These are phyloP conservation scores for Exophiala calicioides DNA, from an alignment of 2,329 filamentous ascomycete species.

Conservation along the genomic window DNA sequence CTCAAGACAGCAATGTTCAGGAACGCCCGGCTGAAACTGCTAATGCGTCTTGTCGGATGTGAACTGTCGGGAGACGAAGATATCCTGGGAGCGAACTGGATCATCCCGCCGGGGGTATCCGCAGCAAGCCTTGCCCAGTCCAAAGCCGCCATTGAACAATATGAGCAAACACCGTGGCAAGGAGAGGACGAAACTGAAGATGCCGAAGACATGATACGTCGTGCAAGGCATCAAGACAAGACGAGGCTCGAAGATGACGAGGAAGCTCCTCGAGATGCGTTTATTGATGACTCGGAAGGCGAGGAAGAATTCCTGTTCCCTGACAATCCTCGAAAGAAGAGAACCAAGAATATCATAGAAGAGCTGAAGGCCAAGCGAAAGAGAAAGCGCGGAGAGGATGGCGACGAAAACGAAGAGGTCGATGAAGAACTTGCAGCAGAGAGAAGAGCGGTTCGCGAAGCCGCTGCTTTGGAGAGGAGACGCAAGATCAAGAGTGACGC, in stretches of 20 bases:
- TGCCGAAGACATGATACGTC: conserved; percentile 76
- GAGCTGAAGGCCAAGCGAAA: conserved; percentile 63
- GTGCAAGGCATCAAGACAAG: conserved; percentile 51
- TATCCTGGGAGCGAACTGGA: conserved; percentile 74
- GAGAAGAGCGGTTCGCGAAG: conserved; percentile 61
- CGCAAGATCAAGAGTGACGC: conserved; percentile 80
- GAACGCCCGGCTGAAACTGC: conserved; percentile 80
- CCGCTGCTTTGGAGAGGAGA: conserved; percentile 74
- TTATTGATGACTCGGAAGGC: conserved; percentile 66
- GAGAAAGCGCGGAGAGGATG: conserved; percentile 48
- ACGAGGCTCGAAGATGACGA: conserved; percentile 37
- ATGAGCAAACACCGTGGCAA: conserved; percentile 73
- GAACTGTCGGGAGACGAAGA: conserved; percentile 67
- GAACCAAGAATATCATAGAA: conserved; percentile 45
- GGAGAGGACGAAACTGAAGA: conserved; percentile 70
- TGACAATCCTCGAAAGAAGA: conserved; percentile 50
- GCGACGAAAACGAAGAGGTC: conserved; percentile 56
- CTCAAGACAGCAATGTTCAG: conserved; percentile 72
- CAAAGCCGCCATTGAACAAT: conserved; percentile 71
- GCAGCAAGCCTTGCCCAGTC: conserved; percentile 67
- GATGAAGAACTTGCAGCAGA: conserved; percentile 63
- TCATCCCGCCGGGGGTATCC: conserved; percentile 67
- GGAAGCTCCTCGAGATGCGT: conserved; percentile 55
- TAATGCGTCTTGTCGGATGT: conserved; percentile 76
- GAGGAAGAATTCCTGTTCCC: conserved; percentile 66